Base-by-base conservation (phyloP, 1,284 basidiomycete species). In the Leccinum huronense region DNA sequence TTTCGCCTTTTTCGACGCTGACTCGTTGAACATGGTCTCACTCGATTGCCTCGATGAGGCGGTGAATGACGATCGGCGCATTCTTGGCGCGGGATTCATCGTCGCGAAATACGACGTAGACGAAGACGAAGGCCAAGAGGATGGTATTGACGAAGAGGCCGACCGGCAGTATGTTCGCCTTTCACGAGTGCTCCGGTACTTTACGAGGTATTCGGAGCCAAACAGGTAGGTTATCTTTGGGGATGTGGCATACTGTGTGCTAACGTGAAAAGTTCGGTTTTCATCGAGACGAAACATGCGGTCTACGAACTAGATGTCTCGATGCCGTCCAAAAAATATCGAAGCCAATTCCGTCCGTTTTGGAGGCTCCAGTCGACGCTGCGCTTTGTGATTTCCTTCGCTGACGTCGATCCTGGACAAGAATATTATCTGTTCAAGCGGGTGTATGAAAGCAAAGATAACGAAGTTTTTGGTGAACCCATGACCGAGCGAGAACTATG, bases 231-330 rank as follows among this genome's bases (percentile, higher is more conserved):
- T 60, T 58, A 33, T 56, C 61, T 40, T 62, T 27, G 33, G 10
- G 53, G 45, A 48, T 48, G 58, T 8, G 59, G 60, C 7, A 9
- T 33, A 11, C 40, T 36, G 27, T 34, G 51, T 36, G 23, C 11
- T 58, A 38, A 62, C 31, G 42, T 42, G 33, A 14, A 61, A 34
- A 48, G 89, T n/a, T 82, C 86, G 1, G 71, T 89, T 9, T 88
- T 80, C 61, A 78, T 91, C 11, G 82, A 88, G 68, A 90, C 89
- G 0, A 67, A 78, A 31, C 79, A 78, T 64, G 86, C 86, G 0
- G 86, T 83, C 80, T 91, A 90, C 70, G 81, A 84, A 34, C 74
- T 91, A 30, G 74, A 77, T 11, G 69, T 64, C 1, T 9, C n/a
- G 31, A 60, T 27, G 1, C 85, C 88, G 0, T 79, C 82, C 2